Conservation (phyloP, 2,329 filamentous ascomycete species). For the Sphaceloma murrayae region DNA sequence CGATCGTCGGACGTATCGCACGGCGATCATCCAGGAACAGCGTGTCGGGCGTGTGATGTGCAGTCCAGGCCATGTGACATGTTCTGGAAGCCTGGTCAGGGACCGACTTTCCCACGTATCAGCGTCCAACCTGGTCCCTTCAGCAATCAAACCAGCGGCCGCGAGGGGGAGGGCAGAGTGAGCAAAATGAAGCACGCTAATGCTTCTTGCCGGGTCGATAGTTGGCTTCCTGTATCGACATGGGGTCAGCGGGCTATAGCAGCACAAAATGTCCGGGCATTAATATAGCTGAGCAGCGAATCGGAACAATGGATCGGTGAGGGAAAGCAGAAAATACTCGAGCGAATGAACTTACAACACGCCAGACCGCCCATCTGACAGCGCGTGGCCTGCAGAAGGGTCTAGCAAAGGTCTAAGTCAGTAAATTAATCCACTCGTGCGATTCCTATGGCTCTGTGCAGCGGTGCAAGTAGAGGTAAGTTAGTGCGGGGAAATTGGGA, state of each 20-base stretch:
- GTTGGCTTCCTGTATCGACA: too few relatives aligned
- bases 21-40: slow-evolving; percentile 13
- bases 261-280: background rate
- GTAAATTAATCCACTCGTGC: too few relatives aligned
- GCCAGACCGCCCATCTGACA: slow-evolving; percentile 14
- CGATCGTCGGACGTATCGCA: slow-evolving; percentile 1
- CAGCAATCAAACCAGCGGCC: too few relatives aligned
- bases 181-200: too few relatives aligned
- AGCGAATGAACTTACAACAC: too few relatives aligned
- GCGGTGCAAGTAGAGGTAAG: too few relatives aligned
- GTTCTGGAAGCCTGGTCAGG: background rate
- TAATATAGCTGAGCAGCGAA: background rate
- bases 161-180: too few relatives aligned
- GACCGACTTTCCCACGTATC: slow-evolving; percentile 10
- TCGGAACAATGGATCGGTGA: slow-evolving; percentile 9
- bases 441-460: too few relatives aligned
- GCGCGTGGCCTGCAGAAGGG: too few relatives aligned
- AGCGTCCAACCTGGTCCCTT: background rate
- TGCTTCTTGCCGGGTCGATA: too few relatives aligned
- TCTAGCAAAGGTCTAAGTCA: too few relatives aligned
- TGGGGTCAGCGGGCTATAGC: background rate
- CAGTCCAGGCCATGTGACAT: slow-evolving; percentile 8
- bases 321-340: background rate
- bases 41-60: slow-evolving; percentile 1
- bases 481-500: too few relatives aligned